phyloP scores from a whole-genome alignment of 495 filamentous ascomycete species.

The Jackrogersella multiformis region DNA sequence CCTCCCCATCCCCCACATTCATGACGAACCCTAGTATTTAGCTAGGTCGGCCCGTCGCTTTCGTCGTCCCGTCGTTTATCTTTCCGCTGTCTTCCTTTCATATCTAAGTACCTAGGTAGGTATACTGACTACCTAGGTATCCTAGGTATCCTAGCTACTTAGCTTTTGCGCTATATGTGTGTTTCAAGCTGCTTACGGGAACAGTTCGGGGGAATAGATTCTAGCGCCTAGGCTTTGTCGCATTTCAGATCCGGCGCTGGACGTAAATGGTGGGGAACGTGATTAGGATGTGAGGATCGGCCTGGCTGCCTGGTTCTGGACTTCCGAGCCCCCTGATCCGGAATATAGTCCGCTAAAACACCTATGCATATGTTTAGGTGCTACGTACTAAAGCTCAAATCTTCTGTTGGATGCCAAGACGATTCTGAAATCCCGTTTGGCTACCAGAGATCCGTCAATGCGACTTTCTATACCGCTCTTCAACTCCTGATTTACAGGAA shows the following conservation, averaged over 20 bases:
- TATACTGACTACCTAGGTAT: conserved; percentile 4
- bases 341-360: conserved; percentile 6
- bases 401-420: not conserved
- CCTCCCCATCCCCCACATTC: not conserved
- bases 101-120: too few relatives aligned
- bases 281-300: conserved; percentile 18
- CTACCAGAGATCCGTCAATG: conserved; percentile 9
- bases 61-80: conserved; percentile 19
- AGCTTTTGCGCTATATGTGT: not conserved
- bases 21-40: not conserved
- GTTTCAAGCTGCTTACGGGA: not conserved
- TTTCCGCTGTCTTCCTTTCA: not conserved
- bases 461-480: conserved; percentile 3
- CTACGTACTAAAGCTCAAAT: not conserved
- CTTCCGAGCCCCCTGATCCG: conserved; percentile 32
- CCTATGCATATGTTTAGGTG: not conserved
- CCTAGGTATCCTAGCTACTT: not conserved
- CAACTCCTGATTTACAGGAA: conserved; percentile 17
- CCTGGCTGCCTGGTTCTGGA: conserved; percentile 22
- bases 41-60: conserved; percentile 24
- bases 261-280: conserved; percentile 3
- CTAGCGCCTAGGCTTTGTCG: conserved; percentile 1
- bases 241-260: conserved; percentile 13
- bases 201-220: not conserved
- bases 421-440: not conserved